Conservation (phyloP, 495 filamentous ascomycete genomes). For the Daldinia childiae region DNA sequence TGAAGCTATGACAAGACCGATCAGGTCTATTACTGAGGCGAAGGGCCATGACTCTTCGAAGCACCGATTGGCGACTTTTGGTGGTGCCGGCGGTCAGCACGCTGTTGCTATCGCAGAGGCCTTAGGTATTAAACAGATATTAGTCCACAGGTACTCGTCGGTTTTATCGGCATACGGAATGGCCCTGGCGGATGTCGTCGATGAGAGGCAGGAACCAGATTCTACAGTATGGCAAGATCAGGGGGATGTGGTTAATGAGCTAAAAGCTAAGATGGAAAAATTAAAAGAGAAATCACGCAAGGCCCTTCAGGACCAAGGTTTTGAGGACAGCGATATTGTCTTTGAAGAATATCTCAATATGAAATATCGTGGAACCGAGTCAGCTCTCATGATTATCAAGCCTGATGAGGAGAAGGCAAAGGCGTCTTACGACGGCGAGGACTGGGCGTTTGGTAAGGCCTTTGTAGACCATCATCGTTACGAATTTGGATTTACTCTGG, state of each 20-base stretch:
- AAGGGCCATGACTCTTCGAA: constrained; percentile 92
- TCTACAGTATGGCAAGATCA: constrained; percentile 78
- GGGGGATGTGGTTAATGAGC: constrained; percentile 59
- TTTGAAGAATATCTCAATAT: constrained; percentile 93
- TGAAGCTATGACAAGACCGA: constrained; percentile 94
- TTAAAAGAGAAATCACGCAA: constrained; percentile 73
- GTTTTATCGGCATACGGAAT: constrained; percentile 97
- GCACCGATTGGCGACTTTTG: constrained; percentile 90
- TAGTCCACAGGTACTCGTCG: constrained; percentile 92
- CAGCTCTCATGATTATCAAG: constrained; percentile 83
- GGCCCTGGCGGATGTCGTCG: constrained; percentile 94
- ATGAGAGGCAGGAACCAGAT: constrained; percentile 90
- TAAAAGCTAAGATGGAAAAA: constrained; percentile 66
- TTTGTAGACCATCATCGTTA: constrained; percentile 90
- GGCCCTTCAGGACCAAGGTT: constrained; percentile 77
- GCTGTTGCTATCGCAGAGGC: constrained; percentile 94
- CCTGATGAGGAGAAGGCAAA: constrained; percentile 66
- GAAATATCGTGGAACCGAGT: constrained; percentile 88
- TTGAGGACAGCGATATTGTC: constrained; percentile 73
- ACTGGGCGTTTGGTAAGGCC: constrained; percentile 82
- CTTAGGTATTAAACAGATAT: constrained; percentile 84
- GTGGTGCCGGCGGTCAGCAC: constrained; percentile 95
- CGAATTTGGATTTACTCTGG: constrained; percentile 93
- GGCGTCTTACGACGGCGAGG: constrained; percentile 67
- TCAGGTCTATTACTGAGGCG: constrained; percentile 90